Conservation (phyloP, 345 rosid genomes). For the Lepidium didymum region DNA sequence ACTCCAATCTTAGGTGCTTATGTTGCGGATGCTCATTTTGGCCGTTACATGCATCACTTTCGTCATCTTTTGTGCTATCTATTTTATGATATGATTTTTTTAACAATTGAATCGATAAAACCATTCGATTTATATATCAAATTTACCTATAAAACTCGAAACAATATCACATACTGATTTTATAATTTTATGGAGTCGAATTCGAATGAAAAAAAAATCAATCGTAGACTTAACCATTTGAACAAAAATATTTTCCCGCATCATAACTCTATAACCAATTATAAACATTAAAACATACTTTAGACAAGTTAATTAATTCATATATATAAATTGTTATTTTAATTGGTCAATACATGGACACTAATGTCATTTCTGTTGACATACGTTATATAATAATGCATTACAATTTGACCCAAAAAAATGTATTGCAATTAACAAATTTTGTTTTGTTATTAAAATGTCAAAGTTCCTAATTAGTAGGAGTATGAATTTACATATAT, state of each 20-base stretch:
- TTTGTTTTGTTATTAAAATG: neutral
- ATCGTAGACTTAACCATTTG: no score
- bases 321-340: neutral
- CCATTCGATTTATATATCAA: no score
- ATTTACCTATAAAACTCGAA: no score
- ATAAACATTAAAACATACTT: no score
- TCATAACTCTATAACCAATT: no score
- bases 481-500: neutral
- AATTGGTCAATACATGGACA: neutral
- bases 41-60: constrained; percentile 89
- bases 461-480: neutral
- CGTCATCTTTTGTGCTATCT: constrained; percentile 41
- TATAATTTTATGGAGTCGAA: no score
- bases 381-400: neutral
- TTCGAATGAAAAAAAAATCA: no score
- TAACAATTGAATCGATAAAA: no score
- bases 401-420: neutral
- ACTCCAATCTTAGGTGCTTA: constrained; percentile 87
- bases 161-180: no score
- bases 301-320: neutral
- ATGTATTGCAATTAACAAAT: neutral
- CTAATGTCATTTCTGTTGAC: neutral
- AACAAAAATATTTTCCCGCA: no score
- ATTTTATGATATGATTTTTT: constrained; percentile 40
- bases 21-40: constrained; percentile 78